Evolutionary conservation across 176 grass and related monocot genomes (phyloP).

Genomic region (Raddia guianensis): DNA sequence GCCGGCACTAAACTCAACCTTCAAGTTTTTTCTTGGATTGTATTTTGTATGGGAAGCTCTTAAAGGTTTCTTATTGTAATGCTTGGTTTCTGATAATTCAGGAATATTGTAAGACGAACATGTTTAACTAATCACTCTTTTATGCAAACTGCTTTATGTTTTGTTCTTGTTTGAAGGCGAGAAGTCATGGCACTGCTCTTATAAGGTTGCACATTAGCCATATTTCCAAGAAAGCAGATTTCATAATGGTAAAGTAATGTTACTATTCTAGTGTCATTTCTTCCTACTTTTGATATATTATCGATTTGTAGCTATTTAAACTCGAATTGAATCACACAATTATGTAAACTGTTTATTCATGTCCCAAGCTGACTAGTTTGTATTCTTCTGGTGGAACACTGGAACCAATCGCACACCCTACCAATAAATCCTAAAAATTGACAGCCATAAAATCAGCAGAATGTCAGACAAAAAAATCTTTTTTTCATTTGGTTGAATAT

Average conservation of each 20-base stretch:
- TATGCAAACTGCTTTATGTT: constrained; percentile 32
- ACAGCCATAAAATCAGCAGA: neutral
- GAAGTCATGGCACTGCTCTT: constrained; percentile 76
- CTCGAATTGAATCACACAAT: constrained; percentile 4
- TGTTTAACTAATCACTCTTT: constrained; percentile 29
- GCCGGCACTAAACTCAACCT: neutral
- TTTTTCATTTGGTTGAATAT: neutral
- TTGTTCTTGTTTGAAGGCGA: constrained; percentile 58
- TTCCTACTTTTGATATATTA: constrained; percentile 22
- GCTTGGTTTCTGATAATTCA: constrained; percentile 28
- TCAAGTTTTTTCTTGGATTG: neutral
- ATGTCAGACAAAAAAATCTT: neutral
- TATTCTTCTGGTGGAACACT: neutral
- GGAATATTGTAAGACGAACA: neutral
- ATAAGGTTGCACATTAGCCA: constrained; percentile 65
- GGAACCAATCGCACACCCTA: neutral
- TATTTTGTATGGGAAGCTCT: neutral
- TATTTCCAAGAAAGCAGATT: constrained; percentile 73
- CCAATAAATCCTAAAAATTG: neutral
- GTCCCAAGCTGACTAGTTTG: neutral
- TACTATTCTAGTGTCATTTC: constrained; percentile 1
- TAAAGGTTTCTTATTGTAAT: constrained; percentile 7
- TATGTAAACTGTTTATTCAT: neutral
- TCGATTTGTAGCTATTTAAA: constrained; percentile 4
- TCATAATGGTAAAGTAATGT: constrained; percentile 72